Conservation (phyloP, 352 stramenopile genomes). For the Pythium brachiatum region DNA sequence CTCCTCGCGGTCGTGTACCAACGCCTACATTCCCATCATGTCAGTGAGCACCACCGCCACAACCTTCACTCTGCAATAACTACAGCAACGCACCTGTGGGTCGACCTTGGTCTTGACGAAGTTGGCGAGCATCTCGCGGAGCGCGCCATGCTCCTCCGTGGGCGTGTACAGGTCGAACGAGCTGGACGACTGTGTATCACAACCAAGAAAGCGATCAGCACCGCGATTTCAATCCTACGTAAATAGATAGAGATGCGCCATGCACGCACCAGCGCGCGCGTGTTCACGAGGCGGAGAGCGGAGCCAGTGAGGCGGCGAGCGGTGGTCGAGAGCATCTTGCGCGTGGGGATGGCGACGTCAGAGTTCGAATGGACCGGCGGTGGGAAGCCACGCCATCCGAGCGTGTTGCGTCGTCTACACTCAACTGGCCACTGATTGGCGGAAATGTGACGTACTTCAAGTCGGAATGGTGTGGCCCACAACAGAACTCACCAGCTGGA, state of each 20-base stretch:
- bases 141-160: slow-evolving; percentile 84
- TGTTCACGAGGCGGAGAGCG: slow-evolving; percentile 14
- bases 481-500: neutral
- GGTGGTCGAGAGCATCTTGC: slow-evolving; percentile 20
- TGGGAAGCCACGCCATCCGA: neutral
- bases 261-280: slow-evolving; percentile 19
- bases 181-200: slow-evolving; percentile 18
- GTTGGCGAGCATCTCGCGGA: slow-evolving; percentile 92
- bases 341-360: slow-evolving; percentile 1
- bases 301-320: slow-evolving; percentile 17
- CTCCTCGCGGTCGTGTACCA: slow-evolving; percentile 95
- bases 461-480: slow-evolving; percentile 20
- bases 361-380: slow-evolving; percentile 12
- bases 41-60: neutral
- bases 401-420: slow-evolving; percentile 18
- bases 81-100: slow-evolving; percentile 72
- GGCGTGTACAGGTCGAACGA: slow-evolving; percentile 82
- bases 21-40: slow-evolving; percentile 42
- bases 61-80: too few relatives aligned
- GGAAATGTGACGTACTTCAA: slow-evolving; percentile 29
- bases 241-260: too few relatives aligned
- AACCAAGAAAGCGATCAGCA: slow-evolving; percentile 5
- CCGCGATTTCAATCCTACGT: too few relatives aligned
- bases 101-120: slow-evolving; percentile 97
- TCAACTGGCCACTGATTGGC: slow-evolving; percentile 11